Evolutionary conservation across 345 rosid genomes (phyloP).

Genomic region (Corchorus olitorius): DNA sequence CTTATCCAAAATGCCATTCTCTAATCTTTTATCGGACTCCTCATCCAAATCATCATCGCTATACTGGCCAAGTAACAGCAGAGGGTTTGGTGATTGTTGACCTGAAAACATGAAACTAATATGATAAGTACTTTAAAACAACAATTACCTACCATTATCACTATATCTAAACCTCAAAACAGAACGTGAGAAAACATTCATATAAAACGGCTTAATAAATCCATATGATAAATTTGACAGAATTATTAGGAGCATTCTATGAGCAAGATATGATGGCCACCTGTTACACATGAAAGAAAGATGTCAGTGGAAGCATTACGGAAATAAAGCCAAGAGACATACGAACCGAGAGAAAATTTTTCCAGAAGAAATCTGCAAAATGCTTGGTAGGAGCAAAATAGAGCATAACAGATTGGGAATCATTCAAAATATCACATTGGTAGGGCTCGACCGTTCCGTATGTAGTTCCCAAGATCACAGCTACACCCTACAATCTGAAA

Average conservation of each 20-base stretch:
- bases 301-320: constrained; percentile 57
- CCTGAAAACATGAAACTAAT: constrained; percentile 59
- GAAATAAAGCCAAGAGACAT: constrained; percentile 82
- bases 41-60: constrained; percentile 87
- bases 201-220: constrained; percentile 23
- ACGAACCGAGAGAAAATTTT: constrained; percentile 80
- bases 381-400: constrained; percentile 63
- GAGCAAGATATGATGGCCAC: constrained; percentile 47
- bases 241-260: constrained; percentile 32
- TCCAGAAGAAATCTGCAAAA: constrained; percentile 71
- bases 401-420: constrained; percentile 59
- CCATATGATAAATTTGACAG: constrained; percentile 26
- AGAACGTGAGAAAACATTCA: constrained; percentile 24
- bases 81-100: constrained; percentile 70
- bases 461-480: constrained; percentile 72
- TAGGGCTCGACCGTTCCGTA: constrained; percentile 71
- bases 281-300: constrained; percentile 64
- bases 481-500: constrained; percentile 75
- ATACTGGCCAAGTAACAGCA: constrained; percentile 87
- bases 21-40: constrained; percentile 35
- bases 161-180: constrained; percentile 24
- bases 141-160: constrained; percentile 17
- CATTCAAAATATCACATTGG: constrained; percentile 66
- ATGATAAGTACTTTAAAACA: constrained; percentile 40
- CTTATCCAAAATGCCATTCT: constrained; percentile 35